Conservation (phyloP, 306 rosid species). For the Aeschynomene evenia region DNA sequence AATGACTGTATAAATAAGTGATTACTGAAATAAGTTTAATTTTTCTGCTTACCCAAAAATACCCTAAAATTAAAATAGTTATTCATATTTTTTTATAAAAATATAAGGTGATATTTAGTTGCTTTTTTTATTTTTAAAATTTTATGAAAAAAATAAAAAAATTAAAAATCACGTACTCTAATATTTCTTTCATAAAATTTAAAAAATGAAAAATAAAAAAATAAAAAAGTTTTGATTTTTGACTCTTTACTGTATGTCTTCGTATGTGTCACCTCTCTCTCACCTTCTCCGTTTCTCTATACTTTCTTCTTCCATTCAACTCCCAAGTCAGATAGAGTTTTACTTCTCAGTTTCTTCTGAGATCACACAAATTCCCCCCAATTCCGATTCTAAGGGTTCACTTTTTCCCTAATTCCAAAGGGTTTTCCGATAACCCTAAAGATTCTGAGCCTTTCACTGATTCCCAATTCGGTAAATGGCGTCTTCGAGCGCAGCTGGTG, state of each 20-base stretch:
- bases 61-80: too few relatives aligned
- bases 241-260: not conserved
- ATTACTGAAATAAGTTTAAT: too few relatives aligned
- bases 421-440: constrained; percentile 11
- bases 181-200: too few relatives aligned
- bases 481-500: constrained; percentile 61
- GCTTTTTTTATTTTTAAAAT: too few relatives aligned
- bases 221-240: too few relatives aligned
- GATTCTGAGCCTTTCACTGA: constrained; percentile 32
- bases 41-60: too few relatives aligned
- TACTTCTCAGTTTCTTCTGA: not conserved
- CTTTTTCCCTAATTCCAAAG: not conserved
- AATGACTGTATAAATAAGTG: too few relatives aligned
- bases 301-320: not conserved
- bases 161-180: too few relatives aligned
- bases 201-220: too few relatives aligned
- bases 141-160: too few relatives aligned
- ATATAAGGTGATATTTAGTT: too few relatives aligned
- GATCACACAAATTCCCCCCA: not conserved
- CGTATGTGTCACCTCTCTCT: not conserved
- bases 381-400: not conserved
- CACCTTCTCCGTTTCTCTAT: constrained; percentile 4
- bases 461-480: constrained; percentile 61
- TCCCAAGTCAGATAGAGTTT: constrained; percentile 2
- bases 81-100: too few relatives aligned